Evolutionary conservation across 2,329 filamentous ascomycete genomes (phyloP).

Genomic region (Penicillium sp.): DNA sequence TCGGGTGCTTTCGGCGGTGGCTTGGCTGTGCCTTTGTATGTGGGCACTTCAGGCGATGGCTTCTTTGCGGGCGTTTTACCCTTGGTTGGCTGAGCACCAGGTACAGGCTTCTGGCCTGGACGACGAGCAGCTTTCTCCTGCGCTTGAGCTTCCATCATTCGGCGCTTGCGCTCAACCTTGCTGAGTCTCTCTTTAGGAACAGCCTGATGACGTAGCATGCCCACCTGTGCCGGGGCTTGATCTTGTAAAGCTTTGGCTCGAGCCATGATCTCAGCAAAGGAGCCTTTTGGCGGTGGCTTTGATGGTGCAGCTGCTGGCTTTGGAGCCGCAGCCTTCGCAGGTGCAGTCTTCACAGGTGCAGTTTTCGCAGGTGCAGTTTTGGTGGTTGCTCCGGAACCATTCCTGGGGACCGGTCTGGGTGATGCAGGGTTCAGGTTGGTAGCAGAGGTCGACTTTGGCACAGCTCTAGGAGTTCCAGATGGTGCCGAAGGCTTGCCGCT

Average conservation of each 20-base stretch:
- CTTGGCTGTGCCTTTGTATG: conserved; percentile 42
- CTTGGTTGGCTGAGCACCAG: conserved; percentile 14
- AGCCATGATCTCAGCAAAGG: conserved; percentile 59
- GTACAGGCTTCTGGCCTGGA: conserved; percentile 27
- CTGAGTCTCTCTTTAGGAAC: conserved; percentile 55
- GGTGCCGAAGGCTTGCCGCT: conserved; percentile 17
- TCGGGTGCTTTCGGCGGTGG: conserved; percentile 24
- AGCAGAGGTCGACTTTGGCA: conserved; percentile 11
- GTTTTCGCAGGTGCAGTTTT: conserved; percentile 3
- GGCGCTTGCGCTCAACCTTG: conserved; percentile 54
- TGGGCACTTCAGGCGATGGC: conserved; percentile 31
- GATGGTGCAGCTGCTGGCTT: conserved; percentile 19
- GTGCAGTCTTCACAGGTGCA: conserved; percentile 13
- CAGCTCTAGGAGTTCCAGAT: conserved; percentile 21
- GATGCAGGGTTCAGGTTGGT: conserved; percentile 5
- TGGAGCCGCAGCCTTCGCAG: conserved; percentile 10
- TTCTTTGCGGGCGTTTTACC: conserved; percentile 29
- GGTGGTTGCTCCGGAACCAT: conserved; percentile 15
- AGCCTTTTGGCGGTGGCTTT: conserved; percentile 55
- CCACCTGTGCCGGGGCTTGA: conserved; percentile 46
- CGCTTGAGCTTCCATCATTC: conserved; percentile 40
- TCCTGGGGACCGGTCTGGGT: conserved; percentile 22
- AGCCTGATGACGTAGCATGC: conserved; percentile 57
- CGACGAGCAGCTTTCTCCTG: conserved; percentile 40
- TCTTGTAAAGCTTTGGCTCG: conserved; percentile 56